Conservation (phyloP, 2,329 filamentous ascomycete species). For the Colletotrichum eremochloae region DNA sequence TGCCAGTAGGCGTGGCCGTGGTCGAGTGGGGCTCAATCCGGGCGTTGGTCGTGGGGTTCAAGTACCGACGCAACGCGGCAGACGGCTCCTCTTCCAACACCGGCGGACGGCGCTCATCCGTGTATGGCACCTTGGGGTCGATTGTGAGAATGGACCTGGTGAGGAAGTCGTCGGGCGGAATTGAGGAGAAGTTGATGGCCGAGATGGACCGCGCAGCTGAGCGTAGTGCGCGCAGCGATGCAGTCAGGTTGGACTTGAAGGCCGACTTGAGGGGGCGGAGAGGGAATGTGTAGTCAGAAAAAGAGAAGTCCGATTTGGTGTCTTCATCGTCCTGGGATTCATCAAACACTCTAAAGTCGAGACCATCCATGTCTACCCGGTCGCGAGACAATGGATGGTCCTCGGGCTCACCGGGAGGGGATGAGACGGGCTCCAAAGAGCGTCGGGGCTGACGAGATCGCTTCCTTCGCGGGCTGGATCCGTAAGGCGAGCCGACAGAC, state of each 20-base stretch:
- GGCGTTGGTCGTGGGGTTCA: constrained; percentile 71
- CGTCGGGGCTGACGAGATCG: constrained; percentile 58
- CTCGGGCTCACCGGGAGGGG: constrained; percentile 65
- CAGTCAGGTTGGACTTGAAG: constrained; percentile 78
- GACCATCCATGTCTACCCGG: constrained; percentile 63
- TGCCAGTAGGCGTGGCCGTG: constrained; percentile 44
- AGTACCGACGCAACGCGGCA: constrained; percentile 74
- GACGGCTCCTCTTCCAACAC: constrained; percentile 74
- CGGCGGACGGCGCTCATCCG: constrained; percentile 75
- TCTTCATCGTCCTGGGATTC: constrained; percentile 49
- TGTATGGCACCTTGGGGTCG: constrained; percentile 75
- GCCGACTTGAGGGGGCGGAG: constrained; percentile 67
- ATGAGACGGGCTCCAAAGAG: constrained; percentile 67
- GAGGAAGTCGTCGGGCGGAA: constrained; percentile 75
- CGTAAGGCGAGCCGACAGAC: constrained; percentile 63
- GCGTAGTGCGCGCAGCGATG: constrained; percentile 73
- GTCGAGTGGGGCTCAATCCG: constrained; percentile 59
- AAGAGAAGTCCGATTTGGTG: constrained; percentile 50
- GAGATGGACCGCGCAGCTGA: constrained; percentile 76
- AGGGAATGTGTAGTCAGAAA: constrained; percentile 50
- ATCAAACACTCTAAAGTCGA: constrained; percentile 51
- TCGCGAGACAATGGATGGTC: constrained; percentile 67
- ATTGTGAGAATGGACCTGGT: constrained; percentile 77
- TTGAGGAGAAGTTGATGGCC: constrained; percentile 71
- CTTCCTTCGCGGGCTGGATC: constrained; percentile 52